These are phyloP conservation scores for Pisolithus orientalis DNA, from an alignment of 768 basidiomycete genomes.

Conservation along the genomic window DNA sequence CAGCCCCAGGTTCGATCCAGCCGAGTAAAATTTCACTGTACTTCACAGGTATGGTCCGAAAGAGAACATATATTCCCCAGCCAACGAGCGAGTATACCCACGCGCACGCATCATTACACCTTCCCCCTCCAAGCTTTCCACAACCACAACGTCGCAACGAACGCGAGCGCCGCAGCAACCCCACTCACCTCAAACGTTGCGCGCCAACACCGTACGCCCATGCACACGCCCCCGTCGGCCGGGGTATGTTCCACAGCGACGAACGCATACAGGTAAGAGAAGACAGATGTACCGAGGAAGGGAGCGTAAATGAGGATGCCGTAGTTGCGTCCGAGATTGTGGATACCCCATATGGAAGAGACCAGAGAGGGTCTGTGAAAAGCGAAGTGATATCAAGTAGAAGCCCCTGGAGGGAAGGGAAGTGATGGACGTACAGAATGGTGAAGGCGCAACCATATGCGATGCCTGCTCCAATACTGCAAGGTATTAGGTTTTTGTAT, in stretches of 20 bases:
- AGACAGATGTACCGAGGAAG: constrained; percentile 66
- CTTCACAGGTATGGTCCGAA: too few relatives aligned
- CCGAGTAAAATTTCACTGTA: too few relatives aligned
- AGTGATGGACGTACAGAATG: constrained; percentile 46
- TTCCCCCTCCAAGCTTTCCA: constrained; percentile 61
- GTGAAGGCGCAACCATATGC: constrained; percentile 71
- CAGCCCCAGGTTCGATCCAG: too few relatives aligned
- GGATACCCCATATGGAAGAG: constrained; percentile 63
- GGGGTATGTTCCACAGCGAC: constrained; percentile 46
- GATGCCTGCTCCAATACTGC: constrained; percentile 58
- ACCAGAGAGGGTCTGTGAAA: constrained; percentile 58
- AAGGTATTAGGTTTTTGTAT: background rate
- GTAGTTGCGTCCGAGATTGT: constrained; percentile 71
- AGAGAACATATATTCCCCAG: too few relatives aligned
- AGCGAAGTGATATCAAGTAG: background rate
- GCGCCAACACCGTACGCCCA: constrained; percentile 58
- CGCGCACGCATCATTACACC: constrained; percentile 29
- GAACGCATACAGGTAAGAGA: constrained; percentile 77
- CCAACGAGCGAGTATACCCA: too few relatives aligned
- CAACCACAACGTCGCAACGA: constrained; percentile 39
- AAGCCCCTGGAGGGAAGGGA: background rate
- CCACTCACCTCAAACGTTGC: constrained; percentile 55
- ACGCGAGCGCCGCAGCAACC: constrained; percentile 38
- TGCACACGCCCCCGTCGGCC: constrained; percentile 40
- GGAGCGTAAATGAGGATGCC: constrained; percentile 71